Evolutionary conservation across 108 stramenopile species (phyloP), one percentile per base, ranked within the genome.

Genomic region (Epithemia pelagica): DNA sequence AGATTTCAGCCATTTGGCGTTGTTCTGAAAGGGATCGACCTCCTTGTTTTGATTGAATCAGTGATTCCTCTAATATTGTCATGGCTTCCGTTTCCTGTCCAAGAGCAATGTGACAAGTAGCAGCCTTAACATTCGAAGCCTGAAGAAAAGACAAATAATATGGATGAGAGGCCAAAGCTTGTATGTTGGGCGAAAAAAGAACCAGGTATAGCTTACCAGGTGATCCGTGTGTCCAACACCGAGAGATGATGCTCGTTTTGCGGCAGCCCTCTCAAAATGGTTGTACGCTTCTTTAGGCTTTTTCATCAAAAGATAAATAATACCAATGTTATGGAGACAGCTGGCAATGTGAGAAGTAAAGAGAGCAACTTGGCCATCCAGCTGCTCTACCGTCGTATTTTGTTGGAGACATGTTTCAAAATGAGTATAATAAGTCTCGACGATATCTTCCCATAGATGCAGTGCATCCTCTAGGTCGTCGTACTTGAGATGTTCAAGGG

Each of bases 391-490:
- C 5, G 37, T 46, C 15, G 37, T 46, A 46, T 46, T 46, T 15
- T 46, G 5, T 46, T 46, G 37, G 15, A 46, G 37, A 46, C 37
- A 46, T 5, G 58, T 30, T 67, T 77, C 75, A 61, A 74, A 68
- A 66, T 68, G 68, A 20, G 67, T 32, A 32, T 74, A 71, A 61
- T 81, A 81, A 10, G 73, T 33, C 54, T 65, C 73, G 2, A 75
- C 52, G 32, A 83, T 78, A 22, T 79, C 83, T 58, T 77, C 73
- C 37, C 71, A 77, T 0, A 80, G 62, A 60, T 63, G 66, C 37
- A 69, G 30, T 3, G 83, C 76, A 20, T 75, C 67, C 15, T 77
- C 73, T 22, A 84, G 67, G 37, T 84, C 74, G 51, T 84, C 79
- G 52, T 65, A 71, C 57, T 73, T 53, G 53, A 76, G 65, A 69